phyloP scores from a whole-genome alignment of 2,329 filamentous ascomycete genomes.

The Xylaria sp. region DNA sequence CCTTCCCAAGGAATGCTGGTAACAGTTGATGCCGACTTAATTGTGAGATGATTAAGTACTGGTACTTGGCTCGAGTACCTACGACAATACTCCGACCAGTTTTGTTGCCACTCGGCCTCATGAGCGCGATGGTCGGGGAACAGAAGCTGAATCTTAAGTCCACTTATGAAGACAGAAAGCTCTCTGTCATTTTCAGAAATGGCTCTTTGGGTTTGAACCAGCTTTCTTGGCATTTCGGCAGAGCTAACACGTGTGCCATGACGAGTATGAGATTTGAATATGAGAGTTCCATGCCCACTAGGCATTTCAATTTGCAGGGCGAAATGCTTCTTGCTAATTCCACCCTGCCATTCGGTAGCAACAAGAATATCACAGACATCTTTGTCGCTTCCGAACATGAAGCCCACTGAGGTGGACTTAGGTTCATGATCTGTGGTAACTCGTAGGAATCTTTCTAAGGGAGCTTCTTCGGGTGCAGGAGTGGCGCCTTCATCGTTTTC shows the following conservation, averaged over 20 bases:
- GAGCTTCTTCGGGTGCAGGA: neutral
- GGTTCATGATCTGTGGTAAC: slow-evolving; percentile 12
- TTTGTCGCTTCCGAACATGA: slow-evolving; percentile 3
- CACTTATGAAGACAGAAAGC: neutral
- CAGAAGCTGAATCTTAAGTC: neutral
- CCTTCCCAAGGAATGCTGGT: neutral
- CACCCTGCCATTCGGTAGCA: neutral
- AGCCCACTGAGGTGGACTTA: neutral
- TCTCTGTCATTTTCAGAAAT: neutral
- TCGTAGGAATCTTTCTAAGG: neutral
- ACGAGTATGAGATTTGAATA: neutral
- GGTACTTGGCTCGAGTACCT: neutral
- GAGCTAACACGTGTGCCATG: neutral
- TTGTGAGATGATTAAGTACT: too few relatives aligned
- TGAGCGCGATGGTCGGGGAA: neutral
- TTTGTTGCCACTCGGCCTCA: neutral
- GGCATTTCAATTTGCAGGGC: neutral
- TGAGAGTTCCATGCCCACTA: neutral
- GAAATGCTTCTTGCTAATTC: slow-evolving; percentile 8
- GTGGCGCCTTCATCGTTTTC: neutral
- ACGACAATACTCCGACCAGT: neutral
- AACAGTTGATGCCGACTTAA: neutral
- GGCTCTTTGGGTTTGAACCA: neutral
- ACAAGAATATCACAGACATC: slow-evolving; percentile 13
- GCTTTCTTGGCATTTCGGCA: too few relatives aligned